A percentile compares a stretch with the other conserved stretches of the same genome.
phyloP scores from a whole-genome alignment of 345 rosid species.

The Gossypium ekmanianum region DNA sequence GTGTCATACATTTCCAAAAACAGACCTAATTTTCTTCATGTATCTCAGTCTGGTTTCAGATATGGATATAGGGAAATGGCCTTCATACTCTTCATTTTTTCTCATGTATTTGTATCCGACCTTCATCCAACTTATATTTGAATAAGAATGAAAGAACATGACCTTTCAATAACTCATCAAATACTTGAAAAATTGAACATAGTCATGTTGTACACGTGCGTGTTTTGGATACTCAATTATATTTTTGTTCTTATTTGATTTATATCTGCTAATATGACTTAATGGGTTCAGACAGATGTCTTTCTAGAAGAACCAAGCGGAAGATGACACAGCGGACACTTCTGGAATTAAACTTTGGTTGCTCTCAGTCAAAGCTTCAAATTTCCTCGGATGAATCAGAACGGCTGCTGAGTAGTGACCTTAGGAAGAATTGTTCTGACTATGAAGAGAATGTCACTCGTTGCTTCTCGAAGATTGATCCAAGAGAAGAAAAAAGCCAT shows the following conservation, averaged over 20 bases:
- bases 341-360: conserved; percentile 49
- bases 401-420: conserved; percentile 10
- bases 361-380: conserved; percentile 30
- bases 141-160: neutral
- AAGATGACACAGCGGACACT: conserved; percentile 81
- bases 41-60: neutral
- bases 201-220: neutral
- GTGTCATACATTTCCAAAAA: neutral
- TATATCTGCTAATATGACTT: conserved; percentile 13
- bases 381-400: conserved; percentile 23
- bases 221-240: neutral
- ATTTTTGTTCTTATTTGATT: neutral
- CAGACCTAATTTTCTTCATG: too few species aligned
- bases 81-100: too few species aligned
- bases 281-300: conserved; percentile 44
- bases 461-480: conserved; percentile 10
- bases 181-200: neutral
- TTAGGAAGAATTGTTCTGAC: neutral
- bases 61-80: neutral
- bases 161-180: neutral
- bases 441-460: conserved; percentile 14
- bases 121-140: neutral
- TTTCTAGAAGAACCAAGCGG: conserved; percentile 54
- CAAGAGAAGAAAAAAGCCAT: conserved; percentile 20
- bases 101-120: neutral